Percentiles rank a stretch among this genome's conserved stretches.
Evolutionary conservation across 2,329 filamentous ascomycete genomes (phyloP).

Genomic region (Onygena corvina): DNA sequence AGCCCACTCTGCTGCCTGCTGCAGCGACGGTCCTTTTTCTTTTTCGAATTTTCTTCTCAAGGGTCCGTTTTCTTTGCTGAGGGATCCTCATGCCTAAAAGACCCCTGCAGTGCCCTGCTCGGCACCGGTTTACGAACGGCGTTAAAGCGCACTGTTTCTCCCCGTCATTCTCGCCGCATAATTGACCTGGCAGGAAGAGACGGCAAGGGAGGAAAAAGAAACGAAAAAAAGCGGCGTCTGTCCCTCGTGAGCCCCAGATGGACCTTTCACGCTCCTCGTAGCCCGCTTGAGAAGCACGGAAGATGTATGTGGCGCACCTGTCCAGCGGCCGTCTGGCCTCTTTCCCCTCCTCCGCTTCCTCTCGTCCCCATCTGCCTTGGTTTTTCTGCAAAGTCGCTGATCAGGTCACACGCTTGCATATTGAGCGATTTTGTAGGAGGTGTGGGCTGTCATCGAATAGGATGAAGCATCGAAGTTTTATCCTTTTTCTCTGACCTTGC

Average conservation of each 20-base stretch:
- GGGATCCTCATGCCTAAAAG: not conserved
- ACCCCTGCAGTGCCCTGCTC: not conserved
- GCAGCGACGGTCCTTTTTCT: not conserved
- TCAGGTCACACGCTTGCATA: constrained; percentile 6
- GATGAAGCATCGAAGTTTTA: not conserved
- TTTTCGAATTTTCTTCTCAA: not conserved
- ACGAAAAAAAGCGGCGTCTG: not conserved
- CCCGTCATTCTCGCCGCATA: not conserved
- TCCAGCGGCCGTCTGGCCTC: not conserved
- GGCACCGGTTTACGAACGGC: not conserved
- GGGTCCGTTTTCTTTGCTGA: not conserved
- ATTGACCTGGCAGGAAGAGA: not conserved
- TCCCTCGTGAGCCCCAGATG: constrained; percentile 3
- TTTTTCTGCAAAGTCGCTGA: constrained; percentile 2
- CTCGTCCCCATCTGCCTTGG: not conserved
- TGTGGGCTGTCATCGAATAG: not conserved
- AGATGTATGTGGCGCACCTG: constrained; percentile 1
- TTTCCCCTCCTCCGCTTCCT: not conserved
- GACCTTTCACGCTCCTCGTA: constrained; percentile 1
- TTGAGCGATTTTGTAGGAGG: not conserved
- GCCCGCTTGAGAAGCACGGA: not conserved
- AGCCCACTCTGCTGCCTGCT: not conserved
- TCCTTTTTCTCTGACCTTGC: not conserved
- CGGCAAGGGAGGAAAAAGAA: not conserved
- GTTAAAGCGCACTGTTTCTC: not conserved